Base-by-base conservation (phyloP, 192 early-diverging fungal species). In the Umbelopsis ramanniana region DNA sequence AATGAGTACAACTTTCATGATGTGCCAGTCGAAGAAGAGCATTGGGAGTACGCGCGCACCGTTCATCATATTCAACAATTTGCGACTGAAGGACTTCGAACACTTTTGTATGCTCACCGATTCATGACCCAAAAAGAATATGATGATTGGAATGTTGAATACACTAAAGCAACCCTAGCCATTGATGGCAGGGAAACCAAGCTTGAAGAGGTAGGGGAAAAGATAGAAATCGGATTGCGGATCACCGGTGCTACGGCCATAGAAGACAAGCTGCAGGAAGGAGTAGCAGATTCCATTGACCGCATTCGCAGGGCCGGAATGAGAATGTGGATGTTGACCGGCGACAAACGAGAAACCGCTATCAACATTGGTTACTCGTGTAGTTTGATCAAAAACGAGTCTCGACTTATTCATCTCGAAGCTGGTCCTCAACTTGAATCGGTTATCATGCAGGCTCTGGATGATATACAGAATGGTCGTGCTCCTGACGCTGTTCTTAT, bases 291-390 rank as follows among this genome's bases (percentile, higher is more conserved):
- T 72, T 90, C 92, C 6, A 95, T 97, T 37, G 85, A 88, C 72
- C 88, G 86, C 57, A 83, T 97, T 35, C 87, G 91, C 0, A 77
- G 84, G 6, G 95, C 94, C 0, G 92, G 91, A 45, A 92, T 97
- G 50, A 87, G 88, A 43, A 81, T 97, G 38, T 97, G 95, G 94
- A 92, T 97, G 87, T 80, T 97, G 78, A 97, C 95, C 0, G 95
- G 95, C 35, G 95, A 97, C 75, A 96, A 95, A 79, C 84, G 89
- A 22, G 95, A 97, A 73, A 97, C 95, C 0, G 95, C 95, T 0
- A 90, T 97, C 70, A 97, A 97, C 71, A 96, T 97, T 82, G 93
- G 90, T 15, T 88, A 91, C 54, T 90, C 94, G 0, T 93, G 90
- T 46, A 83, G 88, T 3, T 79, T 96, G 46, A 81, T 92, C 33